Conservation (phyloP, 192 early-diverging fungal species). For the Dissophora globulifera region DNA sequence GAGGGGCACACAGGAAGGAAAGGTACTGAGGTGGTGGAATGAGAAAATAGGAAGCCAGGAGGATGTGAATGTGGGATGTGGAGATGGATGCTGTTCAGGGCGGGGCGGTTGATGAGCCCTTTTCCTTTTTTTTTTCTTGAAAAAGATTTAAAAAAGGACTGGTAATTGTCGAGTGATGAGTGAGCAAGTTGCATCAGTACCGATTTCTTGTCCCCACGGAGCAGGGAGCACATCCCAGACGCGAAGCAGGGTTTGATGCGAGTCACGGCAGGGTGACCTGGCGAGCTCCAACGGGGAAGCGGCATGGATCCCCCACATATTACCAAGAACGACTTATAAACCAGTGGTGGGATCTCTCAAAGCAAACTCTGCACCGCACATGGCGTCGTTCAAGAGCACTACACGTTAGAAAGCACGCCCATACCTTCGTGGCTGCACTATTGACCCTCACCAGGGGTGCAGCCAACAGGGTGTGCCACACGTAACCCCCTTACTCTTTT, state of each 20-base stretch:
- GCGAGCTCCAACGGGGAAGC: not conserved
- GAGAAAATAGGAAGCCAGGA: no score
- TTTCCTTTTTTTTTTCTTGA: not conserved
- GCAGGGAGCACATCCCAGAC: no score
- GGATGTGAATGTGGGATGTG: not conserved
- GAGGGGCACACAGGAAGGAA: not conserved
- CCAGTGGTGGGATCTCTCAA: conserved; percentile 50
- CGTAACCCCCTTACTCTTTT: no score
- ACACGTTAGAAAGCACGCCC: conserved; percentile 7
- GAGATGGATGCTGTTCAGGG: no score
- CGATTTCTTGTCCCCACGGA: no score
- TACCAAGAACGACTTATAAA: conserved; percentile 28
- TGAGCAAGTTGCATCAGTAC: no score
- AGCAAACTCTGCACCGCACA: conserved; percentile 41
- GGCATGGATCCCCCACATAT: conserved; percentile 30
- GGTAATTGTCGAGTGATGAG: no score
- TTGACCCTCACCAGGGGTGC: not conserved
- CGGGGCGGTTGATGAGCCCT: not conserved
- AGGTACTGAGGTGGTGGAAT: not conserved
- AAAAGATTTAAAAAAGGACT: no score
- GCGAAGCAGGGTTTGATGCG: no score
- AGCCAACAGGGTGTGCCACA: conserved; percentile 35
- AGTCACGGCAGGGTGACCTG: not conserved
- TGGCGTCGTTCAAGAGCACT: conserved; percentile 40
- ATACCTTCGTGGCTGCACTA: conserved; percentile 39